Base-by-base conservation (phyloP, 768 basidiomycete species). In the Russula virescens region DNA sequence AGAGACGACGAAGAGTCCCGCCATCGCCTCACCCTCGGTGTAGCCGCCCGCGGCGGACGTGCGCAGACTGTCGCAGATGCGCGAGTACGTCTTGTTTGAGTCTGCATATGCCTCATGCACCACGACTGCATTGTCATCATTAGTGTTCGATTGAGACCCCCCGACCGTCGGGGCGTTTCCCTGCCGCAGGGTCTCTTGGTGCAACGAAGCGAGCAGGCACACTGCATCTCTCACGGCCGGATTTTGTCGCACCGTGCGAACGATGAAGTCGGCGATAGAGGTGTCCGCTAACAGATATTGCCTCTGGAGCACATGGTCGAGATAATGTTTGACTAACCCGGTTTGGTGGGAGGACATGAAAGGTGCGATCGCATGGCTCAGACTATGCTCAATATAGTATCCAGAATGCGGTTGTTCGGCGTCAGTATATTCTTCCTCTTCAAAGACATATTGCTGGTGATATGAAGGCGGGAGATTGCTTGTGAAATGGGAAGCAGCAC, bases 1-100 rank as follows among this genome's bases (percentile, higher is more conserved):
- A 19, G 89, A 91, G 31, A 93, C 82, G 68, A 89, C 77, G 63
- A 88, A 87, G 21, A 93, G 75, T 4, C 87, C 87, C 0, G 89
- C 87, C 75, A 91, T 86, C 23, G 90, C 91, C 66, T 90, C 88
- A 40, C 87, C 88, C 55, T 84, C 80, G 18, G 75, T 80, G 69
- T 74, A 73, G 4, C 42, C 34, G 19, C n/a, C 54, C 14, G 56
- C 53, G 26, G 63, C 53, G 31, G 66, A 55, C 56, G 65, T 65
- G 48, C 61, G 46, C 46, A 68, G 60, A 16, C 58, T 63, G 18
- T 53, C 47, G 58, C 70, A 63, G 21, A 72, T 65, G 16, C 68
- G 70, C 16, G 54, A 54, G 66, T 69, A 73, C 42, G 68, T 63
- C 43, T 46, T 60, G 21, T 13, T 43, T 13, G 65, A 60, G 62